These are phyloP conservation scores for Aspergillus ibericus DNA, from an alignment of 2,329 filamentous ascomycete genomes.

Conservation along the genomic window DNA sequence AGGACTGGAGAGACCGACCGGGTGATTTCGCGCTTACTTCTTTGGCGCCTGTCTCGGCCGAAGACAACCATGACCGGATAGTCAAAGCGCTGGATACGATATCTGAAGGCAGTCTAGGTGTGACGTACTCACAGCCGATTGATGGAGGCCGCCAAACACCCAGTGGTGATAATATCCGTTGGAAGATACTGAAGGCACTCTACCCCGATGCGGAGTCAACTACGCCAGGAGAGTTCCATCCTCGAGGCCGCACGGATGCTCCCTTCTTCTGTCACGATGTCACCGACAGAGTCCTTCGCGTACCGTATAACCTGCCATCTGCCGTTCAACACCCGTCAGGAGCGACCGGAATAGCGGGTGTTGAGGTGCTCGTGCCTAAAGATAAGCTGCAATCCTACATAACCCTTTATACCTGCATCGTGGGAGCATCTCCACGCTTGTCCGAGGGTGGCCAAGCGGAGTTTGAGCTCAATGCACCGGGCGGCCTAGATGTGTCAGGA, in stretches of 20 bases:
- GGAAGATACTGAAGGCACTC: conserved; percentile 10
- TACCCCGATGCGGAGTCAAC: conserved; percentile 1
- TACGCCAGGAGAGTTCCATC: conserved; percentile 7
- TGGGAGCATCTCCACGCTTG: conserved; percentile 3
- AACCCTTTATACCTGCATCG: conserved; percentile 9
- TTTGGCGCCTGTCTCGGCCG: conserved; percentile 4
- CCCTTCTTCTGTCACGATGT: conserved; percentile 19
- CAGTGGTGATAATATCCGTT: conserved; percentile 8
- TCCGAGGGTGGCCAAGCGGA: neutral
- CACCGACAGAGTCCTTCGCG: conserved; percentile 11
- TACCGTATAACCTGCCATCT: conserved; percentile 3
- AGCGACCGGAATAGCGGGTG: conserved; percentile 6
- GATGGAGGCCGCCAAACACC: conserved; percentile 10
- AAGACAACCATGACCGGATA: conserved; percentile 9
- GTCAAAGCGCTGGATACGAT: conserved; percentile 2
- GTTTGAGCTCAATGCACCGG: conserved; percentile 9
- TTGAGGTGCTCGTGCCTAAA: conserved; percentile 12
- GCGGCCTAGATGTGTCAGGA: neutral
- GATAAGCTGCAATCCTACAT: neutral
- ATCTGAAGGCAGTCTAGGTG: conserved; percentile 1
- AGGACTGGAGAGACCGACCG: conserved; percentile 8
- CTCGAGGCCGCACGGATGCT: conserved; percentile 11
- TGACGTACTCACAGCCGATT: conserved; percentile 9
- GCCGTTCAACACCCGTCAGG: conserved; percentile 10
- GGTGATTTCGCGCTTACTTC: conserved; percentile 16